Base-by-base conservation (phyloP, 164 flowering plant genomes). In the Stephania japonica region DNA sequence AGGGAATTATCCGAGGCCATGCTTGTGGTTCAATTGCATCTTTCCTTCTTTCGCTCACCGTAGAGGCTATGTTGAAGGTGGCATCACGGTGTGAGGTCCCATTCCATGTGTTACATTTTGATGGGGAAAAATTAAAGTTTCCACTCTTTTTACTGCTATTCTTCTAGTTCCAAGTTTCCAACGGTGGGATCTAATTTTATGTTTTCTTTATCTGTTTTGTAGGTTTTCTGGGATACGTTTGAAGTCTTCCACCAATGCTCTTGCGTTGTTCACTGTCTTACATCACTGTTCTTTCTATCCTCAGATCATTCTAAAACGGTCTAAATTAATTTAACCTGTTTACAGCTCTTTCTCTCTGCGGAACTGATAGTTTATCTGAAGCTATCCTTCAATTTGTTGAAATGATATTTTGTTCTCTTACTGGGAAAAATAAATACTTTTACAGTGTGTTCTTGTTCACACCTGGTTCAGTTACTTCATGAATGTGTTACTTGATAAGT, bases 111-210 rank as follows among this genome's bases (percentile, higher is more conserved):
- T 23, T 42, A 42, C 47, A n/a, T 56, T 56, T 56, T 19, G n/a
- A 16, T 18, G 56, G 56, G 63, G 63, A 19, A 21, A 56, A 56
- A 4, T 18, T 14, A 56, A 56, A n/a, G 63, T 18, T 56, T 49
- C 12, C 21, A 18, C 5, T 21, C n/a, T 6, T 56, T 56, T 56
- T 56, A 56, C n/a, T 56, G 63, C 63, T 71, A 3, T 50, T 19
- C 26, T 71, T 11, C n/a, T n/a, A n/a, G n/a, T n/a, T n/a, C n/a
- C n/a, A 24, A 12, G 59, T 14, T 71, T 71, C 65, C 66, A 38
- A 23, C 49, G n/a, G 11, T 71, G 73, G 73, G 73, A 71, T 71
- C 66, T 71, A 66, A 71, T 38, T 10, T 59, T 27, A 44, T 71
- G n/a, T 32, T 61, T 38, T 70, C 21, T 47, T 47, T 16, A 47